phyloP scores from a whole-genome alignment of 345 rosid genomes.

The Linum tenue region DNA sequence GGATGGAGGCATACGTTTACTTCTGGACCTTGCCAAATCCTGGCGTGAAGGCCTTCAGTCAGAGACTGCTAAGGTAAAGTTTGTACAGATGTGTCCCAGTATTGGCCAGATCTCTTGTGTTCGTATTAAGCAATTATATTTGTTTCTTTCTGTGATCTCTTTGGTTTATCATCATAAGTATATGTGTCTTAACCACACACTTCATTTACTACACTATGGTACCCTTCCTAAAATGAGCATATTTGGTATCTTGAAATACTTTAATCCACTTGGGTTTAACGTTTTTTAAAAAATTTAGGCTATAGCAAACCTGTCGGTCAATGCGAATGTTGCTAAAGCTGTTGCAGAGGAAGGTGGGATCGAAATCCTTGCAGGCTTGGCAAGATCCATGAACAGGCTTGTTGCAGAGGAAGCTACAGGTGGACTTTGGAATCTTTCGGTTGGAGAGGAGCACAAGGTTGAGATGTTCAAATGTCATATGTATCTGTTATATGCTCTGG shows the following conservation, averaged over 20 bases:
- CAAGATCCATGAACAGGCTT: constrained; percentile 68
- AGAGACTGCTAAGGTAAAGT: constrained; percentile 70
- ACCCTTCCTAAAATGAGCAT: too few relatives aligned
- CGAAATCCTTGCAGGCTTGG: constrained; percentile 49
- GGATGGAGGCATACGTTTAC: constrained; percentile 69
- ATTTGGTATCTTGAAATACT: too few relatives aligned
- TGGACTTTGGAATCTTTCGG: constrained; percentile 85
- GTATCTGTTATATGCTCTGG: not conserved
- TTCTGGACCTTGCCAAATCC: constrained; percentile 66
- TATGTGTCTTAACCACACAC: too few relatives aligned
- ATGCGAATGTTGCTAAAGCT: constrained; percentile 70
- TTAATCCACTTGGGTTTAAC: not conserved
- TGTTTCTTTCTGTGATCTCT: too few relatives aligned
- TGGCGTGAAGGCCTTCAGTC: constrained; percentile 86
- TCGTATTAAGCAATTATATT: not conserved
- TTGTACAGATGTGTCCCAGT: not conserved
- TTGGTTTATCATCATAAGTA: too few relatives aligned
- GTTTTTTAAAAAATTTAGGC: constrained; percentile 28
- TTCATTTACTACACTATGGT: too few relatives aligned
- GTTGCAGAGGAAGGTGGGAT: constrained; percentile 86
- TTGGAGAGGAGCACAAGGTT: constrained; percentile 90
- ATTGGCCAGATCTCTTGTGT: not conserved
- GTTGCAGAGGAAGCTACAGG: constrained; percentile 91
- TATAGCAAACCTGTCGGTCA: constrained; percentile 77
- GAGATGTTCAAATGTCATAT: not conserved